Base-by-base conservation (phyloP, 257 asterid species). In the Eustoma russellianum region DNA sequence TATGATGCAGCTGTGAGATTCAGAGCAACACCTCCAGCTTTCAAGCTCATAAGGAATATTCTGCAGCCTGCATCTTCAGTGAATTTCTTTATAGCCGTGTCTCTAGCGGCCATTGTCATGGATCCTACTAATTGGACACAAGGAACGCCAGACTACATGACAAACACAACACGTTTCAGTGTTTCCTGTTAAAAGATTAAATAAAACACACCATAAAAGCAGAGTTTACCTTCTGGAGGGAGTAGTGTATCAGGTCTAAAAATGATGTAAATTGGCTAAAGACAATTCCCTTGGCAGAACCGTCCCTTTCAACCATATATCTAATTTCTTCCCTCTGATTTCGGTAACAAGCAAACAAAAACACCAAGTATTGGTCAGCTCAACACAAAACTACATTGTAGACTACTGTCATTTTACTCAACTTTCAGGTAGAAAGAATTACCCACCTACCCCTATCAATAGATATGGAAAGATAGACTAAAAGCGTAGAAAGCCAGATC, bases 11-110 rank as follows among this genome's bases (percentile, higher is more conserved):
- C 96, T 4, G 98, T 91, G 64, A 91, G 98, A 68, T 91, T 91
- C 74, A 91, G 85, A 48, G 98, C 98, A 51, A 91, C 95, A 44
- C 98, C 98, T 56, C 96, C 98, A 7, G 98, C 98, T 74, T 91
- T 91, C 69, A 91, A 76, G 78, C 98, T 84, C 94, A 91, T 79
- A 14, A 91, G 80, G 50, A 91, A 91, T 41, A 91, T 79, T 79
- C 92, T 82, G 86, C 96, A 91, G 56, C 67, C 57, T 53, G 96
- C 79, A 64, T 91, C 98, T 43, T 77, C 80, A 0, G 82, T 80
- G 65, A 91, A 91, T 70, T 52, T 78, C 64, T 74, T 78, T 46
- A 91, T 87, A 50, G 98, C 98, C 50, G 78, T 62, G 62, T 91
- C 98, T 75, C 96, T 82, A 35, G 94, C 92, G 53, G 57, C 71